Conservation (phyloP, 139 green algal genomes). For the Picochlorum sp. region DNA sequence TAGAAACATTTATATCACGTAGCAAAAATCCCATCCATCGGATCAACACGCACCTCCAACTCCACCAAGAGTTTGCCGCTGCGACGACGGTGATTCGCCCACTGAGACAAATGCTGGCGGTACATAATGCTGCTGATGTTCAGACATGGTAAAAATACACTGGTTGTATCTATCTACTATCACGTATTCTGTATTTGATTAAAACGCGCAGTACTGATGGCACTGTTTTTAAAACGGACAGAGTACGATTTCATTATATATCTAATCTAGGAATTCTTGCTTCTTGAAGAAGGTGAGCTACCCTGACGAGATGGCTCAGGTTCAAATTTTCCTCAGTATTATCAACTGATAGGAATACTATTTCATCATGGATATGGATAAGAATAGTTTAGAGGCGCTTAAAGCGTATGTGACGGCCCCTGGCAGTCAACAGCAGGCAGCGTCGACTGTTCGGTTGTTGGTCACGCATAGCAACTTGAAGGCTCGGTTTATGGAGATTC, state of each 20-base stretch:
- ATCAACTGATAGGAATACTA: not conserved
- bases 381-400: slow-evolving; percentile 37
- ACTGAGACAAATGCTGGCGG: slow-evolving; percentile 5
- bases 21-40: too few relatives aligned
- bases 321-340: not conserved
- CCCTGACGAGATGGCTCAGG: too few relatives aligned
- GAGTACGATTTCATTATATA: too few relatives aligned
- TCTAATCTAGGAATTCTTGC: too few relatives aligned
- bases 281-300: too few relatives aligned
- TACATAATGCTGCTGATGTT: not conserved
- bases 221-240: too few relatives aligned
- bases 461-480: slow-evolving; percentile 91
- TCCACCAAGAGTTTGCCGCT: too few relatives aligned
- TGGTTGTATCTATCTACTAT: too few relatives aligned
- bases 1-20: not conserved
- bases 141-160: not conserved
- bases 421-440: slow-evolving; percentile 43
- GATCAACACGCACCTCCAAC: not conserved
- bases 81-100: not conserved
- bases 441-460: slow-evolving; percentile 78
- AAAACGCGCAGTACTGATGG: not conserved
- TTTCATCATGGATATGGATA: not conserved
- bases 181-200: too few relatives aligned
- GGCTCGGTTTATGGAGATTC: slow-evolving; percentile 83
- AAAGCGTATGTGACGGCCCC: slow-evolving; percentile 49